A percentile compares a stretch with the other conserved stretches of the same genome.
Evolutionary conservation across 2,329 filamentous ascomycete species (phyloP).

Genomic region (Verticillium tricorpus): DNA sequence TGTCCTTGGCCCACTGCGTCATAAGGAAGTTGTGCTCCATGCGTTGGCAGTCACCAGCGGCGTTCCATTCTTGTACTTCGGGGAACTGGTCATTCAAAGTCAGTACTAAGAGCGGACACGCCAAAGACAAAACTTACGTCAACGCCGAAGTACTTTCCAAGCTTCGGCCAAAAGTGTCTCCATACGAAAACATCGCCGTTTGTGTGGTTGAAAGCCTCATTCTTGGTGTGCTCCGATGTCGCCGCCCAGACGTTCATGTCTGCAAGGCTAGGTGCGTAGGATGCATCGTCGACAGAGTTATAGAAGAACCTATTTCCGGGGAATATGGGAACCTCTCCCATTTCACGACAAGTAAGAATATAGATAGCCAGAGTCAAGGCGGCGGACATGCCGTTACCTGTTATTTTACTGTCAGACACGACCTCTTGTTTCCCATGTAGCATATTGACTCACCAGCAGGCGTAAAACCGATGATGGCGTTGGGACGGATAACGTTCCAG

Average conservation of each 20-base stretch:
- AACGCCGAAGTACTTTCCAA: conserved; percentile 18
- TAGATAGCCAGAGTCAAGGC: conserved; percentile 21
- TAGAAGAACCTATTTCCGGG: conserved; percentile 23
- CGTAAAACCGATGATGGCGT: conserved; percentile 22
- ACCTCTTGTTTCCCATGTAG: neutral
- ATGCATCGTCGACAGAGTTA: conserved; percentile 20
- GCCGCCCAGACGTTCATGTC: conserved; percentile 20
- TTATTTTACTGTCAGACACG: neutral
- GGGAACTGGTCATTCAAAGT: conserved; percentile 1
- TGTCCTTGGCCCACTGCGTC: conserved; percentile 11
- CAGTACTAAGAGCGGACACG: neutral
- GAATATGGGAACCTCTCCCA: conserved; percentile 14
- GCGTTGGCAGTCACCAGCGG: conserved; percentile 1
- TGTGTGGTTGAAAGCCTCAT: conserved; percentile 21
- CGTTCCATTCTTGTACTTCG: conserved; percentile 7
- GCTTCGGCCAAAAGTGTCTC: conserved; percentile 18
- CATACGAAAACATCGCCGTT: conserved; percentile 24
- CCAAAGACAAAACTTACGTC: conserved; percentile 9
- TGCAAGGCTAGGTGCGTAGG: conserved; percentile 20
- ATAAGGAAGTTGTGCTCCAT: conserved; percentile 8
- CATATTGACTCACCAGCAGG: conserved; percentile 15
- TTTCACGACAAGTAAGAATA: conserved; percentile 20
- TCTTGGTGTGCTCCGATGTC: conserved; percentile 14
- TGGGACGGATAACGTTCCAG: conserved; percentile 23
- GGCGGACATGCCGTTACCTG: conserved; percentile 23